Evolutionary conservation across 1,139 yeast genomes (phyloP).

Genomic region (Geotrichum citri-aurantii): DNA sequence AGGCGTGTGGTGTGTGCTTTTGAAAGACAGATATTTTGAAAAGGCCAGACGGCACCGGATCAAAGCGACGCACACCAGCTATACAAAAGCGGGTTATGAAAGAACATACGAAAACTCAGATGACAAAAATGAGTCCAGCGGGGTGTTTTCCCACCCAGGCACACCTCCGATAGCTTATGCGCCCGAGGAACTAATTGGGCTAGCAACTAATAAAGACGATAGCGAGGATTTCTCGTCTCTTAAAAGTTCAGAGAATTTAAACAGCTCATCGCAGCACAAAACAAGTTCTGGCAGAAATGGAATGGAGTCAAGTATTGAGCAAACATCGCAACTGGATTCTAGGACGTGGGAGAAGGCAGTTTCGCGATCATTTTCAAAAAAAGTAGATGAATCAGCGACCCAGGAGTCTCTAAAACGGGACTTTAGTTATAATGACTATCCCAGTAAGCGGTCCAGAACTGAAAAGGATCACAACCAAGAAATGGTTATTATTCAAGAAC

Average conservation of each 20-base stretch:
- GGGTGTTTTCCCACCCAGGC: constrained; percentile 25
- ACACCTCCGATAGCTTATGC: constrained; percentile 26
- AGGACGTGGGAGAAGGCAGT: neutral
- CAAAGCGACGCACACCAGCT: constrained; percentile 10
- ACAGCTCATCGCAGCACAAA: neutral
- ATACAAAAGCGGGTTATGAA: neutral
- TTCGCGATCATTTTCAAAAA: neutral
- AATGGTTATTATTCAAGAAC: neutral
- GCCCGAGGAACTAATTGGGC: constrained; percentile 24
- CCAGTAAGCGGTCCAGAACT: neutral
- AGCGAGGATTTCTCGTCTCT: neutral
- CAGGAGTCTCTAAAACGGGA: neutral
- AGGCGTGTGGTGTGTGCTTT: constrained; percentile 36
- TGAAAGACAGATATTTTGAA: constrained; percentile 32
- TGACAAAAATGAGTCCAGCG: neutral
- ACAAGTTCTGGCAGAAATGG: neutral
- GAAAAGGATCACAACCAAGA: neutral
- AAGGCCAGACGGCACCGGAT: constrained; percentile 18
- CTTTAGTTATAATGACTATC: neutral
- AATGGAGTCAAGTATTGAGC: neutral
- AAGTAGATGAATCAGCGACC: neutral
- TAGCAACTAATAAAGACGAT: constrained; percentile 11
- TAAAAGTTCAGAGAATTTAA: neutral
- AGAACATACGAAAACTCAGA: neutral
- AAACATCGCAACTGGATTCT: neutral